phyloP scores from a whole-genome alignment of 2,329 filamentous ascomycete species.

The Colletotrichum neosansevieriae region DNA sequence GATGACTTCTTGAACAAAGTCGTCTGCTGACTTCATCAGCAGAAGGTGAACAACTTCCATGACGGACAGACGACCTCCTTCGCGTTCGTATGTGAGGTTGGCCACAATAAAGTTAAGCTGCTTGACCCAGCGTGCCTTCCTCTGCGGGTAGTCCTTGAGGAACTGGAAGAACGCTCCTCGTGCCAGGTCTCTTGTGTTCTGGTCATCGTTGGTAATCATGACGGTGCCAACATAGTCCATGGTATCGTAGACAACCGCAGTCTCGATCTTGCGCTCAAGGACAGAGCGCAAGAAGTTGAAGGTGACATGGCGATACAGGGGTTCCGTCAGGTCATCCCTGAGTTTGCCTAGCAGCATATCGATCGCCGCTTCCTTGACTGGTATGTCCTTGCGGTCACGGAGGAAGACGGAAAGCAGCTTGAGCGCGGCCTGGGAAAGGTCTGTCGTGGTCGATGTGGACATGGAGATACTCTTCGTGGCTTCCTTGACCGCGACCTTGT shows the following conservation, averaged over 20 bases:
- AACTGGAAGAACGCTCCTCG: slow-evolving; percentile 95
- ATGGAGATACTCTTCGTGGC: slow-evolving; percentile 84
- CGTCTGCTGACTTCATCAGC: slow-evolving; percentile 85
- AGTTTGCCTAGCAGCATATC: slow-evolving; percentile 86
- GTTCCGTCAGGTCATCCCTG: slow-evolving; percentile 90
- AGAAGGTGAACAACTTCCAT: slow-evolving; percentile 92
- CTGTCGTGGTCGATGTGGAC: slow-evolving; percentile 82
- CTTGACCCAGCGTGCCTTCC: slow-evolving; percentile 87
- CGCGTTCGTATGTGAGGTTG: slow-evolving; percentile 90
- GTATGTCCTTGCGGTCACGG: slow-evolving; percentile 80
- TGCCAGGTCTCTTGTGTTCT: slow-evolving; percentile 86
- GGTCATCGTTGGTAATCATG: slow-evolving; percentile 97
- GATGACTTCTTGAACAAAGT: slow-evolving; percentile 85
- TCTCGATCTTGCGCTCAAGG: slow-evolving; percentile 85
- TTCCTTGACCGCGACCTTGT: slow-evolving; percentile 85
- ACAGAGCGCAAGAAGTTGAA: slow-evolving; percentile 95
- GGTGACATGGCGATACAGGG: slow-evolving; percentile 89
- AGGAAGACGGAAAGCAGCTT: slow-evolving; percentile 90
- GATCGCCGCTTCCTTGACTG: slow-evolving; percentile 83
- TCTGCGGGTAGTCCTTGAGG: slow-evolving; percentile 92
- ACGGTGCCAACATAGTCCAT: slow-evolving; percentile 89
- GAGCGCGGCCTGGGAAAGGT: slow-evolving; percentile 87
- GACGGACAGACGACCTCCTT: slow-evolving; percentile 89
- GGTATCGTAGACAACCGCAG: slow-evolving; percentile 89
- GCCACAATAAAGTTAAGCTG: slow-evolving; percentile 90